These are phyloP conservation scores for Sporothrix protearum DNA, from an alignment of 2,329 filamentous ascomycete species.

Conservation along the genomic window DNA sequence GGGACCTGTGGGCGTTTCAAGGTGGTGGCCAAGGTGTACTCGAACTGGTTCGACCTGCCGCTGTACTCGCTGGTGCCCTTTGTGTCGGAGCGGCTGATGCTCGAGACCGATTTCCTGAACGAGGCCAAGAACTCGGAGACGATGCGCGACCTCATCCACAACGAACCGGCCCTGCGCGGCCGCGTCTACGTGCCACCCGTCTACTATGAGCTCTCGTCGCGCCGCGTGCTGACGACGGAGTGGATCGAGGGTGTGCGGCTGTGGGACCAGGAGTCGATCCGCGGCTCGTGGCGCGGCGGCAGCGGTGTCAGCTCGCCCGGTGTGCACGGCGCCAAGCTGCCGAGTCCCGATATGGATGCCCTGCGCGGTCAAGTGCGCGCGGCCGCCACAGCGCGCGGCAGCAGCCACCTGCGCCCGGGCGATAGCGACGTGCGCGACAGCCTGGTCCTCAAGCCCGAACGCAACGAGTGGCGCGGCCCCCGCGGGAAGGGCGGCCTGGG, in stretches of 20 bases:
- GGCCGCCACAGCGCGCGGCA: not conserved
- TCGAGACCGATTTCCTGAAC: slow-evolving; percentile 92
- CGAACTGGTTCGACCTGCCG: slow-evolving; percentile 87
- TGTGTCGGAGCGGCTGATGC: slow-evolving; percentile 82
- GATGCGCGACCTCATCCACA: slow-evolving; percentile 73
- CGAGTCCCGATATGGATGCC: slow-evolving; percentile 45
- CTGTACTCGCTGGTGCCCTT: slow-evolving; percentile 88
- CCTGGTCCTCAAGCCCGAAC: slow-evolving; percentile 80
- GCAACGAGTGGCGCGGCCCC: slow-evolving; percentile 71
- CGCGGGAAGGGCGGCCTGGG: slow-evolving; percentile 77
- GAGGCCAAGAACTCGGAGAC: slow-evolving; percentile 84
- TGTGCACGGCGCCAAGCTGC: slow-evolving; percentile 63
- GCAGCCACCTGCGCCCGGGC: slow-evolving; percentile 34
- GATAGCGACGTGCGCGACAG: slow-evolving; percentile 43
- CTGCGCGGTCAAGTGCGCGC: slow-evolving; percentile 48
- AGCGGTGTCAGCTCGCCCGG: slow-evolving; percentile 74
- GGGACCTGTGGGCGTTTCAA: slow-evolving; percentile 98
- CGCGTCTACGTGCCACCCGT: slow-evolving; percentile 86
- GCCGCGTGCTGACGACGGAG: slow-evolving; percentile 85
- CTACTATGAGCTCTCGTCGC: slow-evolving; percentile 77
- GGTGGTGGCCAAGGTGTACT: slow-evolving; percentile 78
- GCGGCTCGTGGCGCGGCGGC: slow-evolving; percentile 72
- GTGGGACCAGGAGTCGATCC: slow-evolving; percentile 85
- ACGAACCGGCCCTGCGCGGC: slow-evolving; percentile 70
- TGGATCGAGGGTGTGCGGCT: slow-evolving; percentile 95